Conservation (phyloP, 202 grass and related monocot species). For the Carex arenaria region DNA sequence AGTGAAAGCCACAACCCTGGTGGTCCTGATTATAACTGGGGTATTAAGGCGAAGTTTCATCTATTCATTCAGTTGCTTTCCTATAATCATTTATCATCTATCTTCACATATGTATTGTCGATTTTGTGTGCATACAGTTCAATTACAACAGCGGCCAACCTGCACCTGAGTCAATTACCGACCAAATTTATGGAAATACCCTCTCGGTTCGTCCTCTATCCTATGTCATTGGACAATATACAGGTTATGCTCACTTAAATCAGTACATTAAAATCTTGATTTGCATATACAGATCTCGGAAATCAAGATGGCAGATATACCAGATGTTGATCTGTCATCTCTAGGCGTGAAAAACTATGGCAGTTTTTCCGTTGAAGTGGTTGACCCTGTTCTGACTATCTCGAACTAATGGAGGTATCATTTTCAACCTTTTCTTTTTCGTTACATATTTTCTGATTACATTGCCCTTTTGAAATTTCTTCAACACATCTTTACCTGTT, state of each 20-base stretch:
- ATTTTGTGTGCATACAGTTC: conserved; percentile 45
- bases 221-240: conserved; percentile 15
- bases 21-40: conserved; percentile 82
- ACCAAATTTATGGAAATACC: conserved; percentile 88
- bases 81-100: conserved; percentile 1
- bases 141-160: conserved; percentile 93
- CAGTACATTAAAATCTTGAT: conserved; percentile 11
- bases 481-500: conserved; percentile 8
- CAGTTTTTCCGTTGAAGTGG: conserved; percentile 69
- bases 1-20: conserved; percentile 96
- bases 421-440: conserved; percentile 8
- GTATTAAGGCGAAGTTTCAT: conserved; percentile 66
- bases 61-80: conserved; percentile 18
- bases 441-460: neutral
- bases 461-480: neutral
- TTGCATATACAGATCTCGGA: conserved; percentile 65
- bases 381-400: conserved; percentile 87
- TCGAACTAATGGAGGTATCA: conserved; percentile 80
- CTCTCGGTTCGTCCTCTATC: conserved; percentile 48
- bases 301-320: conserved; percentile 75
- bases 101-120: neutral
- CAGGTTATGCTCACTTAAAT: neutral
- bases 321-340: conserved; percentile 66
- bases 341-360: conserved; percentile 47
- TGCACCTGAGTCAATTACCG: conserved; percentile 79